These are phyloP conservation scores for Phaeoacremonium minimum DNA, from an alignment of 2,329 filamentous ascomycete genomes.

Conservation along the genomic window DNA sequence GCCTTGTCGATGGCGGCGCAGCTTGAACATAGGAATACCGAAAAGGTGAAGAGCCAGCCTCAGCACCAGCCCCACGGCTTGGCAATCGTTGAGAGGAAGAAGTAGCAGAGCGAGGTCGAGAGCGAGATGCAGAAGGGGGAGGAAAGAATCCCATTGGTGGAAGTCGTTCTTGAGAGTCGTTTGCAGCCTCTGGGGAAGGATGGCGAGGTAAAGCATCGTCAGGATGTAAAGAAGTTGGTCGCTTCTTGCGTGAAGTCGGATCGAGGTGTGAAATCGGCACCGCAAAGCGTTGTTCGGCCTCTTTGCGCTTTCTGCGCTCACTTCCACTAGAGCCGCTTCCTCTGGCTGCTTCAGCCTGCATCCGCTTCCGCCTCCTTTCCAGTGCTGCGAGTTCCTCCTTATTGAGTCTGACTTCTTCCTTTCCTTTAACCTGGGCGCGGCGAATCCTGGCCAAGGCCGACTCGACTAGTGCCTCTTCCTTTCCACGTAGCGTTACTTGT, in stretches of 20 bases:
- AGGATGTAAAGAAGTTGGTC: conserved; percentile 21
- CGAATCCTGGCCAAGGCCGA: conserved; percentile 77
- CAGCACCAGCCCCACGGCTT: conserved; percentile 23
- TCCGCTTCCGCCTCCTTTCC: conserved; percentile 61
- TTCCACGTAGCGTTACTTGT: conserved; percentile 54
- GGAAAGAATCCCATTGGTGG: conserved; percentile 49
- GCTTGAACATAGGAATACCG: conserved; percentile 39
- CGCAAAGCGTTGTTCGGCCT: conserved; percentile 42
- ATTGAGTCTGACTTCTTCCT: conserved; percentile 74
- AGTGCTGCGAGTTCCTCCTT: conserved; percentile 77
- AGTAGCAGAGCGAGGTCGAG: conserved; percentile 18
- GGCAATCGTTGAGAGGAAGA: conserved; percentile 25
- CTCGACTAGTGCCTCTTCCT: conserved; percentile 73
- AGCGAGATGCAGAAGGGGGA: conserved; percentile 32
- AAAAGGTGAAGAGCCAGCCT: conserved; percentile 36
- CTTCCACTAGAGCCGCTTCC: conserved; percentile 9
- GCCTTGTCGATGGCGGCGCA: conserved; percentile 25
- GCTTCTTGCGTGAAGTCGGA: conserved; percentile 29
- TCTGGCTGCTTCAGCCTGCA: conserved; percentile 41
- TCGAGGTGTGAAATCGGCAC: conserved; percentile 50
- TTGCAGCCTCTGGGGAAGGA: conserved; percentile 30
- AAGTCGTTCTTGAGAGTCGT: conserved; percentile 26
- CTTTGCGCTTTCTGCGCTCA: conserved; percentile 23
- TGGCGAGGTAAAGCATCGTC: conserved; percentile 32
- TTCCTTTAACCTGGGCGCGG: conserved; percentile 70